Percentiles rank a stretch among this genome's conserved stretches.
Evolutionary conservation across 257 asterid genomes (phyloP).

Genomic region (Solanum ahanhuiri): DNA sequence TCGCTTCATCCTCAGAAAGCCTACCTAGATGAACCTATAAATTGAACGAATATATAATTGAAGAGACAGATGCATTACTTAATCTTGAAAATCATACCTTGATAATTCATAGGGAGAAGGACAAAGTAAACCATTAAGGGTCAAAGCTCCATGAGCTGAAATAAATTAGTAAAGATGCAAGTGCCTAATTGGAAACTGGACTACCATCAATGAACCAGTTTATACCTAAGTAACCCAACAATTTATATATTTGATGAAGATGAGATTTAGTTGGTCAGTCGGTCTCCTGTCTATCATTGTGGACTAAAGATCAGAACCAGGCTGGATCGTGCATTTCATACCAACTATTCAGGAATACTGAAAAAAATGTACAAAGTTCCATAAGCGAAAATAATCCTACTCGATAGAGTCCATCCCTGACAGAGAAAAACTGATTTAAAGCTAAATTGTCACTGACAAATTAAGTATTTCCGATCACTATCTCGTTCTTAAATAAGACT

Average conservation of each 20-base stretch:
- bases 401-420: neutral
- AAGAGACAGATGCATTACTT: neutral
- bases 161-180: neutral
- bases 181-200: neutral
- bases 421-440: neutral
- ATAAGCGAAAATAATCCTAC: neutral
- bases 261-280: neutral
- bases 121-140: neutral
- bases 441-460: neutral
- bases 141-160: neutral
- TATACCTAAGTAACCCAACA: neutral
- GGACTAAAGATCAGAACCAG: neutral
- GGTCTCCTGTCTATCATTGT: neutral
- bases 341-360: neutral
- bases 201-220: neutral
- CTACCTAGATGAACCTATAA: constrained; percentile 66
- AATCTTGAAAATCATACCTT: neutral
- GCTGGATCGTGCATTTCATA: neutral
- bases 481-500: neutral
- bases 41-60: constrained; percentile 4
- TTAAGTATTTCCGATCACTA: neutral
- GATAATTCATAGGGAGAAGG: neutral
- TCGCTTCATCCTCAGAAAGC: constrained; percentile 72
- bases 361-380: neutral
- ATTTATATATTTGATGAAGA: neutral